Evolutionary conservation across 2,329 filamentous ascomycete species (phyloP).

Genomic region (Colletotrichum zoysiae): DNA sequence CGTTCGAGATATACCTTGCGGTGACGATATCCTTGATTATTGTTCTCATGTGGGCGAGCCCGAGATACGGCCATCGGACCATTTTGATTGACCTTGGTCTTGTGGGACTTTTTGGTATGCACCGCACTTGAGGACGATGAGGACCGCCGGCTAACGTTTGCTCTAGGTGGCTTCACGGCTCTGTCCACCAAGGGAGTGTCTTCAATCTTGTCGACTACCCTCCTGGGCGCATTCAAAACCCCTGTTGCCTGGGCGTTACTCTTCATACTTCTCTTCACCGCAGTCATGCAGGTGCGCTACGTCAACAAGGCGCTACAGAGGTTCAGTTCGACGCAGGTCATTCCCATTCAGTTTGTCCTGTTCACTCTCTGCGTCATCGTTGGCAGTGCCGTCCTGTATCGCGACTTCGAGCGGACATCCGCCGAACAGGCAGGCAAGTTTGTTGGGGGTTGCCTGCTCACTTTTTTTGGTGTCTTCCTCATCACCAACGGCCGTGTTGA

Average conservation of each 20-base stretch:
- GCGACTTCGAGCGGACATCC: constrained; percentile 90
- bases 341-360: constrained; percentile 96
- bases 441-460: constrained; percentile 88
- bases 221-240: constrained; percentile 90
- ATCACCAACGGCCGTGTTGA: constrained; percentile 86
- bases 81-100: constrained; percentile 94
- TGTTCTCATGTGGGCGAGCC: constrained; percentile 84
- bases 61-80: constrained; percentile 83
- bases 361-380: constrained; percentile 97
- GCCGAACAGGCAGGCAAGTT: constrained; percentile 84
- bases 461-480: constrained; percentile 96
- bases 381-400: constrained; percentile 91
- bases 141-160: constrained; percentile 16
- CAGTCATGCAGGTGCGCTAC: constrained; percentile 97
- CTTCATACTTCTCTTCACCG: constrained; percentile 82
- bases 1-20: constrained; percentile 90
- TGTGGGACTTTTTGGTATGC: constrained; percentile 89
- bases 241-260: constrained; percentile 92
- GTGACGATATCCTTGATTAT: constrained; percentile 81
- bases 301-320: constrained; percentile 89
- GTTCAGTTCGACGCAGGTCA: constrained; percentile 98
- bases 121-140: constrained; percentile 6
- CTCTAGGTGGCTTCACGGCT: constrained; percentile 89
- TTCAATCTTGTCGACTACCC: constrained; percentile 90
- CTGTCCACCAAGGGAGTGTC: constrained; percentile 96